Percentiles rank a stretch among this genome's conserved stretches.
Evolutionary conservation across 306 rosid genomes (phyloP).

Genomic region (Abrus pulchellus): DNA sequence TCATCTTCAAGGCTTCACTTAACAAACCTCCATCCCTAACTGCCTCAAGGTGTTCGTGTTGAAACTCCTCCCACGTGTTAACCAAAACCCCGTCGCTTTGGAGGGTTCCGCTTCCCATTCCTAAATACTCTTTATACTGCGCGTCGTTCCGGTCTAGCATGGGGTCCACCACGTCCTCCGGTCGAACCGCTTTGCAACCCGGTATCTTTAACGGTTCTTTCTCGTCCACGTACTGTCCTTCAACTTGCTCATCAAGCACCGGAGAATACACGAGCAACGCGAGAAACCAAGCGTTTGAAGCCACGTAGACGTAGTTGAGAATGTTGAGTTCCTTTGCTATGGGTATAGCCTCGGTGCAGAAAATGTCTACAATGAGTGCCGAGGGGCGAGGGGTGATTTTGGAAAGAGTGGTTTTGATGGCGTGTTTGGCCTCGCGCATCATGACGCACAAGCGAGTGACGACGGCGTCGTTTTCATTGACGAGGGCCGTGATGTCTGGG

Average conservation of each 20-base stretch:
- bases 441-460: constrained; percentile 15
- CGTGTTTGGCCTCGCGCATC: constrained; percentile 48
- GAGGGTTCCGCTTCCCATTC: fast-evolving
- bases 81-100: constrained; percentile 40
- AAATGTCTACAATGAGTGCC: constrained; percentile 52
- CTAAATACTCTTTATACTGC: constrained; percentile 44
- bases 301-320: constrained; percentile 34
- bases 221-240: constrained; percentile 54
- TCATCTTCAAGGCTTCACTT: not conserved
- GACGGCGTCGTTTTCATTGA: constrained; percentile 5
- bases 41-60: not conserved
- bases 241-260: constrained; percentile 25
- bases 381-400: constrained; percentile 34
- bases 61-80: constrained; percentile 50
- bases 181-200: constrained; percentile 50
- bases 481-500: constrained; percentile 14
- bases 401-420: constrained; percentile 37
- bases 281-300: constrained; percentile 47
- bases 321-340: constrained; percentile 53
- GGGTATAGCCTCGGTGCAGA: constrained; percentile 41
- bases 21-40: constrained; percentile 10
- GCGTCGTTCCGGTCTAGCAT: constrained; percentile 50
- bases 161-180: constrained; percentile 49
- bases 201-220: constrained; percentile 51
- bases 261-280: constrained; percentile 43